Evolutionary conservation across 192 early-diverging fungal genomes (phyloP), one percentile per base, ranked within the genome.

Genomic region (Rhizoclosmatium globosum): DNA sequence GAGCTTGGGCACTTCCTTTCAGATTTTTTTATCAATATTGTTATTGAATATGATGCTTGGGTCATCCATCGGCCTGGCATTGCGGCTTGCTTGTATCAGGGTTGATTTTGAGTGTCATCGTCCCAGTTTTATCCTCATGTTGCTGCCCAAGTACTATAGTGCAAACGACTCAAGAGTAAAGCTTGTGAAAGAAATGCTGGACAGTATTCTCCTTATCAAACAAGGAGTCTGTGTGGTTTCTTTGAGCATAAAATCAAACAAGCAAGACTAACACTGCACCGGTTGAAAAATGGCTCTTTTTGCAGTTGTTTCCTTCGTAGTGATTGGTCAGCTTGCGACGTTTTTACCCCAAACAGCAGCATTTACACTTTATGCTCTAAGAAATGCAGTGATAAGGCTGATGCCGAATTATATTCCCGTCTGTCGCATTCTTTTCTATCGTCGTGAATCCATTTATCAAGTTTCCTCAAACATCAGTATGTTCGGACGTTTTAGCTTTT

Each of bases 401-500:
- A 64, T 6, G 48, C 81, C 44, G 58, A 15, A 44, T 75, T 31
- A 79, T 86, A 48, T 85, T 86, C 68, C 83, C 85, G 19, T 71
- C 83, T 23, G 50, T 81, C 17, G 45, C 76, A 13, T 77, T 84
- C n/a, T 85, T 86, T 68, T 38, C 45, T 2, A 66, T 70, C 31
- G 56, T 86, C 11, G 64, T 79, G 38, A 64, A 48, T n/a, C 85
- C 85, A 13, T 56, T 86, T 45, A 72, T 85, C 9, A 39, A 53
- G 15, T 47, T 84, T 43, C 77, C 79, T 15, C 70, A 79, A 64
- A 67, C 56, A 7, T 79, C 4, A 68, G 67, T 68, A 68, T 42
- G 38, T 31, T 31, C 31, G 31, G 31, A 31, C 31, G 31, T 31
- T 53, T 53, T 53, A 13, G 11, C 41, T 41, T 41, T 64, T 11